Percentiles rank a stretch among this genome's conserved stretches.
These are phyloP conservation scores for Pleurotus sapidus DNA, from an alignment of 768 basidiomycete species.

Conservation along the genomic window DNA sequence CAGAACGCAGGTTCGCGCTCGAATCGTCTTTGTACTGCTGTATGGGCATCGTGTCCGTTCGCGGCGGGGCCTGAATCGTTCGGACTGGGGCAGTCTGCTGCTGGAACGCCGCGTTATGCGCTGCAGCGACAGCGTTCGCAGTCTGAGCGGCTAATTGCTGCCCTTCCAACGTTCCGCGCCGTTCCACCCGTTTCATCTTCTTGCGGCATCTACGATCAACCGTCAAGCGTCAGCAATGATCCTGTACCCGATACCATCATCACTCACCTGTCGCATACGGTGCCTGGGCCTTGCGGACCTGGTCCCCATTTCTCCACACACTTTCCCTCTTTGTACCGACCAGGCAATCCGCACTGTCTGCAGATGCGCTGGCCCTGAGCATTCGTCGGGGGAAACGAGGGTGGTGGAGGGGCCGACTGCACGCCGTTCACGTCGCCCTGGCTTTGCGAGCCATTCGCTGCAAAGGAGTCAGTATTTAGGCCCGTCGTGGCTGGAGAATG, in stretches of 20 bases:
- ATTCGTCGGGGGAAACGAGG: conserved; percentile 46
- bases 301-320: conserved; percentile 90
- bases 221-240: background rate
- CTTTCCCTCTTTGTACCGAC: conserved; percentile 80
- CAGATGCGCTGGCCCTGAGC: conserved; percentile 72
- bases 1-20: background rate
- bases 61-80: background rate
- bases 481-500: no score
- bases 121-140: conserved; percentile 11
- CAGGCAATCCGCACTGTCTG: conserved; percentile 69
- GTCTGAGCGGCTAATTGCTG: conserved; percentile 22
- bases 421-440: background rate
- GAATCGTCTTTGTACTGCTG: background rate
- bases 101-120: conserved; percentile 12
- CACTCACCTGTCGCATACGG: conserved; percentile 73
- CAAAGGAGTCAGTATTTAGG: no score
- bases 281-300: conserved; percentile 79
- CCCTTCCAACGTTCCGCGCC: conserved; percentile 61
- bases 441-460: no score
- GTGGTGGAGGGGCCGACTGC: conserved; percentile 17
- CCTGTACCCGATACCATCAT: background rate
- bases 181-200: conserved; percentile 83
- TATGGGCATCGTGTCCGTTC: background rate
- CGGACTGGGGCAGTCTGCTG: background rate
- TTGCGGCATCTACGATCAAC: conserved; percentile 60